These are phyloP conservation scores for Solanum virginianum DNA, from an alignment of 257 asterid genomes.

Conservation along the genomic window DNA sequence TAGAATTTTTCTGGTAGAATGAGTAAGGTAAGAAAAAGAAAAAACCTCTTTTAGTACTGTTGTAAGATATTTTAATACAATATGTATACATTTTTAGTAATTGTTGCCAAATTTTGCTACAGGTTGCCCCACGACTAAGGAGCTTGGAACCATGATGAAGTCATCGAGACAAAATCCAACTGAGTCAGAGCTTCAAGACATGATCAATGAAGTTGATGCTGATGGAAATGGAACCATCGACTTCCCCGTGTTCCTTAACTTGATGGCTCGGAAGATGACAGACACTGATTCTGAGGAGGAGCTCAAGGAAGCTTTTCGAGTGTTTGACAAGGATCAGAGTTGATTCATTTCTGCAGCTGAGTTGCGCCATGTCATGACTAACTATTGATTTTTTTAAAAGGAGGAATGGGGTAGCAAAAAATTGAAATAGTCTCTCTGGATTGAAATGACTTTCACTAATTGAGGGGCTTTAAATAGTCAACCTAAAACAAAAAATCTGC, in stretches of 20 bases:
- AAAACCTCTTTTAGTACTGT: background rate
- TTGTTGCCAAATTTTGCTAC: background rate
- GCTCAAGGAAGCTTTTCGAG: too few species aligned
- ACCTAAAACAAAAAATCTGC: too few species aligned
- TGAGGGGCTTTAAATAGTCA: too few species aligned
- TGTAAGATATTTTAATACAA: background rate
- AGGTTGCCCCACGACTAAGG: background rate
- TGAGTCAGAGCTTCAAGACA: background rate
- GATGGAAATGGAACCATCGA: background rate
- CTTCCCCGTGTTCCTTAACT: background rate
- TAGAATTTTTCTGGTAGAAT: background rate
- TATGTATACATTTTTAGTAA: background rate
- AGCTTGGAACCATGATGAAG: background rate
- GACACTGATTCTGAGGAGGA: background rate
- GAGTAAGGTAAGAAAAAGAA: background rate
- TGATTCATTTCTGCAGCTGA: too few species aligned
- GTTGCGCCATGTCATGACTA: too few species aligned
- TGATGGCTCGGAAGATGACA: background rate
- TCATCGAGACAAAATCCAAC: background rate
- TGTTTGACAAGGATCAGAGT: too few species aligned
- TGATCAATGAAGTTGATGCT: background rate
- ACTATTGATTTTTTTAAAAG: too few species aligned
- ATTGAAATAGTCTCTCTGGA: too few species aligned
- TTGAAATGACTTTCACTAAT: too few species aligned
- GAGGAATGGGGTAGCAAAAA: too few species aligned